Evolutionary conservation across 805 yeast species (phyloP).

Genomic region (Pichia heedii): DNA sequence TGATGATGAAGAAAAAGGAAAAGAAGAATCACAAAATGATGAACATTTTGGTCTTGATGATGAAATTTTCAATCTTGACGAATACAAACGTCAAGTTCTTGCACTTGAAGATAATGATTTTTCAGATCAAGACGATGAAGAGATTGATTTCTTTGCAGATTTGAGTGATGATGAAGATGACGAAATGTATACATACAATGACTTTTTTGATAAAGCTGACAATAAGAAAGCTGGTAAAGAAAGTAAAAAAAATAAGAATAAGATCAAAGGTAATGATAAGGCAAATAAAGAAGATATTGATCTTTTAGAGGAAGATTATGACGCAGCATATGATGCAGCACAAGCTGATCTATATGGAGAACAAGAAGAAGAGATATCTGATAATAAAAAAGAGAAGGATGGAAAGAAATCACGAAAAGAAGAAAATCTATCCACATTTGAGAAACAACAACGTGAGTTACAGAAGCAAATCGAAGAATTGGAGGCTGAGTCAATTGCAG

Average conservation of each 20-base stretch:
- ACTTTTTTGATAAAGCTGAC: slow-evolving; percentile 43
- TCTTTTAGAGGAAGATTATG: slow-evolving; percentile 53
- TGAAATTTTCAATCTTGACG: slow-evolving; percentile 76
- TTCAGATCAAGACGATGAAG: slow-evolving; percentile 34
- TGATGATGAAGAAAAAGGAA: slow-evolving; percentile 14
- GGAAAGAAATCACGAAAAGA: slow-evolving; percentile 14
- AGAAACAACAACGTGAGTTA: slow-evolving; percentile 70
- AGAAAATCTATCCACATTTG: slow-evolving; percentile 58
- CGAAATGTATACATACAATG: slow-evolving; percentile 49
- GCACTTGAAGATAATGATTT: slow-evolving; percentile 27
- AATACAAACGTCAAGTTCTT: slow-evolving; percentile 36
- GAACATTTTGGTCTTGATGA: slow-evolving; percentile 62
- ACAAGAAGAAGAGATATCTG: slow-evolving; percentile 25
- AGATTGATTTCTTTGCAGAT: slow-evolving; percentile 44
- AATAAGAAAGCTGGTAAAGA: slow-evolving; percentile 11
- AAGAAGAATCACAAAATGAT: slow-evolving; percentile 31
- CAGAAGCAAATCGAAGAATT: slow-evolving; percentile 68
- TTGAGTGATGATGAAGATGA: slow-evolving; percentile 36
- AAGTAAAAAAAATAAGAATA: slow-evolving; percentile 9
- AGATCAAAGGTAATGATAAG: slow-evolving; percentile 8
- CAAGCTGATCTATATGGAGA: slow-evolving; percentile 54
- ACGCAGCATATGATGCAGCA: slow-evolving; percentile 50
- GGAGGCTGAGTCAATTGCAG: slow-evolving; percentile 83
- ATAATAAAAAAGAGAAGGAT: slow-evolving; percentile 23
- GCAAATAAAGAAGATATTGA: slow-evolving; percentile 28